Conservation (phyloP, 2,329 filamentous ascomycete species). For the Colletotrichum lupini region DNA sequence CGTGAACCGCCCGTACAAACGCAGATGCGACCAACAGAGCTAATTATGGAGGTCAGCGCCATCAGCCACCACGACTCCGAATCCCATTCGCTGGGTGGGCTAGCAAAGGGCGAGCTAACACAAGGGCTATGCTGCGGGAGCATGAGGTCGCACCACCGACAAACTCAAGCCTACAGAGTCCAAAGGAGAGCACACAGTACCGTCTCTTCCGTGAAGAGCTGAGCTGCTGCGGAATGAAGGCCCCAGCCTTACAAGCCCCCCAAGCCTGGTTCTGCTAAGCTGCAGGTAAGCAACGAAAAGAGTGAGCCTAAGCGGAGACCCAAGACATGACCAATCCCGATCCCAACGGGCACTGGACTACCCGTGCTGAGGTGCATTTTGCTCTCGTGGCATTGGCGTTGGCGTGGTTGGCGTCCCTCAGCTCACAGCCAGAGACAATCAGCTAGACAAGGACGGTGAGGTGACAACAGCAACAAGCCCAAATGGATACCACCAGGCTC, state of each 20-base stretch:
- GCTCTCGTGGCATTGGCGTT: constrained; percentile 27
- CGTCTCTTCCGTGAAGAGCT: background rate
- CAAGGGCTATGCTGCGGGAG: constrained; percentile 16
- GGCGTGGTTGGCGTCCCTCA: constrained; percentile 25
- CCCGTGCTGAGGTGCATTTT: constrained; percentile 26
- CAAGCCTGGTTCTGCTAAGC: constrained; percentile 20
- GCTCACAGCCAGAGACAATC: constrained; percentile 7
- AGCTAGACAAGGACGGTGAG: constrained; percentile 11
- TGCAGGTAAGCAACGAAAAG: constrained; percentile 24
- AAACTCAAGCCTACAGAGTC: background rate
- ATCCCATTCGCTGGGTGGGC: constrained; percentile 9
- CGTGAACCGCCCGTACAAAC: background rate
- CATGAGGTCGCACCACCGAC: background rate
- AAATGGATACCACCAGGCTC: constrained; percentile 12
- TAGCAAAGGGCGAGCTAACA: background rate
- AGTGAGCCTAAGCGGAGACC: constrained; percentile 20
- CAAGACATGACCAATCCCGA: constrained; percentile 17
- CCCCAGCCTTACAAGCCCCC: constrained; percentile 15
- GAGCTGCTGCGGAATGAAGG: background rate
- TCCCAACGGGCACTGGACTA: constrained; percentile 1
- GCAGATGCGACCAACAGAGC: background rate
- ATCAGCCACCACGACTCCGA: constrained; percentile 25
- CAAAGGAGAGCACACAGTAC: background rate
- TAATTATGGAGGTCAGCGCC: constrained; percentile 31
- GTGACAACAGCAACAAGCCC: constrained; percentile 24